A percentile compares a stretch with the other conserved stretches of the same genome.
These are phyloP conservation scores for Syzygium aqueum DNA, from an alignment of 345 rosid genomes.

Conservation along the genomic window DNA sequence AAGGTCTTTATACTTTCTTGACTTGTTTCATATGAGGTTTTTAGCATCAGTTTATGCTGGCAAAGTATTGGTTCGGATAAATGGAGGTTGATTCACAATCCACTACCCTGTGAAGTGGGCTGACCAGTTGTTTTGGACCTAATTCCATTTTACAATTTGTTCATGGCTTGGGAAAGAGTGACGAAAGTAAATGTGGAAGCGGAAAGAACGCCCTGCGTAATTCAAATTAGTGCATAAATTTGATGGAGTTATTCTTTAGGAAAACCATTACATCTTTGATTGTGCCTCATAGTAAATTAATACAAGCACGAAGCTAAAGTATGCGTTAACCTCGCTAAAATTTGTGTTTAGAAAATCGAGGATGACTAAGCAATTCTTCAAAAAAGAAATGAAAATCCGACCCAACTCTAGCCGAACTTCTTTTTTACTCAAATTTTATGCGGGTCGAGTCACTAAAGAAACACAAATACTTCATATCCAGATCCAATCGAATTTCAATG, in stretches of 20 bases:
- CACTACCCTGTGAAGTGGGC: neutral
- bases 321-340: neutral
- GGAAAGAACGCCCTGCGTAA: neutral
- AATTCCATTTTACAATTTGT: neutral
- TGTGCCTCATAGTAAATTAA: slow-evolving; percentile 1
- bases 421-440: neutral
- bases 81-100: neutral
- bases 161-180: neutral
- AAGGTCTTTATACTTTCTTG: neutral
- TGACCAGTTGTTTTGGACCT: neutral
- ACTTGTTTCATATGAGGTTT: neutral
- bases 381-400: neutral
- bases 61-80: neutral
- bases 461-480: neutral
- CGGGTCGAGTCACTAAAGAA: neutral
- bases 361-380: neutral
- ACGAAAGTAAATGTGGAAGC: neutral
- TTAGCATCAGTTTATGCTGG: neutral
- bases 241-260: neutral
- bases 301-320: neutral
- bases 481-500: neutral
- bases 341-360: neutral
- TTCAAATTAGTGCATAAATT: neutral
- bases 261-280: neutral
- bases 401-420: neutral